phyloP scores from a whole-genome alignment of 2,329 filamentous ascomycete genomes.

The Ceratocystis smalleyi region DNA sequence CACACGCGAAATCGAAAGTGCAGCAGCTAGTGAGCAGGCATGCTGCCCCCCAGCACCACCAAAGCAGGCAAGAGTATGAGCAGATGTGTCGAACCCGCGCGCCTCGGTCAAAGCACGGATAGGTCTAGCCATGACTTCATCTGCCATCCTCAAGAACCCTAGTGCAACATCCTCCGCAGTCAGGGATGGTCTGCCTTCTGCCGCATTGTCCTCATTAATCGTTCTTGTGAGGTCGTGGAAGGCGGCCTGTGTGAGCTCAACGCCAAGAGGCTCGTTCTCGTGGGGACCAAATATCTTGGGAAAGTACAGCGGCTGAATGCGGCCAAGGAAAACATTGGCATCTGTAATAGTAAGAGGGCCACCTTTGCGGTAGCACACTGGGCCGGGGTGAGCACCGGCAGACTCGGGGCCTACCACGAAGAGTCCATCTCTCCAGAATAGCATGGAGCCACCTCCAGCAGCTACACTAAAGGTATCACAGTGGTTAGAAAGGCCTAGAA shows the following conservation, averaged over 20 bases:
- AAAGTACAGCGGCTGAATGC: conserved; percentile 79
- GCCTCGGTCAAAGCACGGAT: conserved; percentile 85
- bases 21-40: conserved; percentile 77
- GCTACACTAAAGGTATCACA: conserved; percentile 38
- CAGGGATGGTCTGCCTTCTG: conserved; percentile 55
- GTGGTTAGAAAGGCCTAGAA: background rate
- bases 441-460: conserved; percentile 67
- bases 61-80: conserved; percentile 81
- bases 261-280: conserved; percentile 66
- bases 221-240: conserved; percentile 62
- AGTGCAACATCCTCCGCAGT: conserved; percentile 72
- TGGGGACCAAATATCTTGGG: conserved; percentile 89
- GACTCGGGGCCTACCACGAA: conserved; percentile 86
- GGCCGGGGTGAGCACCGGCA: conserved; percentile 75
- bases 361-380: conserved; percentile 79
- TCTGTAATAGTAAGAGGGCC: conserved; percentile 88
- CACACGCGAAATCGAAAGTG: conserved; percentile 70
- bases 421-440: conserved; percentile 79
- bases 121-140: conserved; percentile 80
- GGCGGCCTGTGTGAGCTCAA: conserved; percentile 55
- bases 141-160: conserved; percentile 78
- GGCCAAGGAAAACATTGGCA: conserved; percentile 71
- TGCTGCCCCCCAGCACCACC: conserved; percentile 86
- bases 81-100: conserved; percentile 78
- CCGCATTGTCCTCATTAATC: conserved; percentile 42